Conservation (phyloP, 768 basidiomycete genomes). For the Mrakia frigida region DNA sequence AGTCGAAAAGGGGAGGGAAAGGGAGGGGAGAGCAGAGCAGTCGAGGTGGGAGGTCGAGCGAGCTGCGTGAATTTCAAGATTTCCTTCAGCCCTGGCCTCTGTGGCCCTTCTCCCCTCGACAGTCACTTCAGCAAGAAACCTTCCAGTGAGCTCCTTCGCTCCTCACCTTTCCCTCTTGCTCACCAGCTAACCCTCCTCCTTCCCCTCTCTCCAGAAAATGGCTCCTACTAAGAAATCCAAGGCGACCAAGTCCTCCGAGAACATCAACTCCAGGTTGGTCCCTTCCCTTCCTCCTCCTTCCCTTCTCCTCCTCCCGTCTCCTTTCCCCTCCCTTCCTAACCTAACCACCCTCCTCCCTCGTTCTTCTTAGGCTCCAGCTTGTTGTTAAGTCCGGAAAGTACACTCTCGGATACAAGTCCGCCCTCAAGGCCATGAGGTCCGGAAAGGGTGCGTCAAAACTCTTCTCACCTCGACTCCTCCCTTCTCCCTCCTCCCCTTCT, state of each 20-base stretch:
- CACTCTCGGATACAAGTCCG: slow-evolving; percentile 94
- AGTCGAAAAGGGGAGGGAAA: too few relatives aligned
- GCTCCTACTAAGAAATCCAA: slow-evolving; percentile 63
- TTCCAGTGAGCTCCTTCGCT: background rate
- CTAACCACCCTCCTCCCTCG: background rate
- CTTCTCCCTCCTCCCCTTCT: background rate
- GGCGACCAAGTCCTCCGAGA: slow-evolving; percentile 85
- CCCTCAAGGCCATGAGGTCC: slow-evolving; percentile 94
- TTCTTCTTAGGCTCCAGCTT: slow-evolving; percentile 49
- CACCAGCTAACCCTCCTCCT: background rate
- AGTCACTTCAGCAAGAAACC: background rate
- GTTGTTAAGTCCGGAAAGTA: slow-evolving; percentile 88
- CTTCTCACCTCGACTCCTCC: background rate
- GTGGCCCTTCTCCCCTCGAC: too few relatives aligned
- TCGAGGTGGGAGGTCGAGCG: too few relatives aligned
- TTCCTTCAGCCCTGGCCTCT: too few relatives aligned
- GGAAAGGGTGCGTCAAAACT: slow-evolving; percentile 75
- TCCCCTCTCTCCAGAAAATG: slow-evolving; percentile 13
- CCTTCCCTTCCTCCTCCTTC: slow-evolving; percentile 53
- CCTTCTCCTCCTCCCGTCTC: background rate
- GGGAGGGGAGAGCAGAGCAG: too few relatives aligned
- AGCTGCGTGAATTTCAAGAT: too few relatives aligned
- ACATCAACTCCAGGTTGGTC: slow-evolving; percentile 63
- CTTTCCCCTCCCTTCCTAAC: background rate
- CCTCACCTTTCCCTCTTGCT: too few relatives aligned